A percentile compares a stretch with the other conserved stretches of the same genome.
Conservation (phyloP, 805 yeast genomes). For the Nakazawaea anatomiae region DNA sequence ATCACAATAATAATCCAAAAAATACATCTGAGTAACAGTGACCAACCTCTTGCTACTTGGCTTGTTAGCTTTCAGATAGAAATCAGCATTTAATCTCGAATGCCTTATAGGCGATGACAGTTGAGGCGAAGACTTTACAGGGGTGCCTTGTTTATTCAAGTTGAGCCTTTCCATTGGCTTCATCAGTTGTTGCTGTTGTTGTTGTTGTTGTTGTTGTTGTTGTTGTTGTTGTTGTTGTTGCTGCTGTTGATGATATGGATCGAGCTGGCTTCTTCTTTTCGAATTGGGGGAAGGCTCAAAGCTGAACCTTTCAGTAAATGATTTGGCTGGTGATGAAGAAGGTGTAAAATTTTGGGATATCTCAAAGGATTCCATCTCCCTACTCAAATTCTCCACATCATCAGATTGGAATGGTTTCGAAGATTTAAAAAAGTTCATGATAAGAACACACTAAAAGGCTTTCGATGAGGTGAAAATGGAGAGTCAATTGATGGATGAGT, state of each 20-base stretch:
- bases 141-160: conserved; percentile 37
- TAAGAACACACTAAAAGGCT: neutral
- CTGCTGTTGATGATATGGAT: conserved; percentile 11
- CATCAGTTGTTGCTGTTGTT: conserved; percentile 1
- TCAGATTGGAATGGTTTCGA: conserved; percentile 1
- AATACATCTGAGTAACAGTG: conserved; percentile 89
- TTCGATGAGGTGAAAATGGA: neutral
- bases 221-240: conserved; percentile 5
- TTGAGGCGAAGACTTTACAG: conserved; percentile 20
- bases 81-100: conserved; percentile 32
- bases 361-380: conserved; percentile 10
- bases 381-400: conserved; percentile 11
- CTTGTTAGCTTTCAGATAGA: conserved; percentile 52
- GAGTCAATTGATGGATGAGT: neutral
- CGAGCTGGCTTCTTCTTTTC: conserved; percentile 9
- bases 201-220: neutral
- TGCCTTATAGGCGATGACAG: conserved; percentile 17
- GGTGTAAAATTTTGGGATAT: conserved; percentile 7
- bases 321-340: conserved; percentile 8
- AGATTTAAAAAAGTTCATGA: conserved; percentile 9
- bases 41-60: conserved; percentile 81
- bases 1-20: conserved; percentile 93
- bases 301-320: conserved; percentile 10
- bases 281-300: conserved; percentile 17
- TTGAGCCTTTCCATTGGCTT: conserved; percentile 25